Conservation (phyloP, 176 grass and related monocot species). For the Secale cereale region DNA sequence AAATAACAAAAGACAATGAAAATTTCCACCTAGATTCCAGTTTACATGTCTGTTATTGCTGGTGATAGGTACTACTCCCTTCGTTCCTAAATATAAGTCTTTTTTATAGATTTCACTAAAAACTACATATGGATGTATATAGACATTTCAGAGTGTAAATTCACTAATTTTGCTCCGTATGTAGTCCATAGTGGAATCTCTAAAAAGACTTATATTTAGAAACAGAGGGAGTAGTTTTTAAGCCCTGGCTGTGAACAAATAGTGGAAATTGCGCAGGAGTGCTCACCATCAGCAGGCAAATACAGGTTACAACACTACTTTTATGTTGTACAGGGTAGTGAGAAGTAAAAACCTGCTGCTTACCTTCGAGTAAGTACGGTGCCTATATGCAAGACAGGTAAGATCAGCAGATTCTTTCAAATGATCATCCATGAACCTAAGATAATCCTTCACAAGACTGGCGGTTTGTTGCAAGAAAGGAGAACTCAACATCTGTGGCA, state of each 20-base stretch:
- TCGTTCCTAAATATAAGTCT: too few relatives aligned
- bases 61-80: neutral
- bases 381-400: conserved; percentile 84
- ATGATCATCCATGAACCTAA: conserved; percentile 98
- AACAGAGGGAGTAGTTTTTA: too few relatives aligned
- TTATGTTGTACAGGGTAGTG: neutral
- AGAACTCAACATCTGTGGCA: conserved; percentile 75
- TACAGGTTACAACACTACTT: neutral
- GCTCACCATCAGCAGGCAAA: neutral
- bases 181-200: too few relatives aligned
- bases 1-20: neutral
- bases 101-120: too few relatives aligned
- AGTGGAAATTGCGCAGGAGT: neutral
- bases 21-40: neutral
- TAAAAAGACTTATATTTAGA: too few relatives aligned
- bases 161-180: too few relatives aligned
- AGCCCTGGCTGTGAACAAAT: neutral
- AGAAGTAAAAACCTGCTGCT: neutral
- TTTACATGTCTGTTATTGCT: neutral
- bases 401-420: conserved; percentile 97
- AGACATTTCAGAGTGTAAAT: too few relatives aligned
- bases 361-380: conserved; percentile 92
- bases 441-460: conserved; percentile 83
- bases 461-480: conserved; percentile 63
- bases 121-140: too few relatives aligned